Evolutionary conservation across 2,329 filamentous ascomycete genomes (phyloP), one percentile per base, ranked within the genome.

Genomic region (Apiospora marii): DNA sequence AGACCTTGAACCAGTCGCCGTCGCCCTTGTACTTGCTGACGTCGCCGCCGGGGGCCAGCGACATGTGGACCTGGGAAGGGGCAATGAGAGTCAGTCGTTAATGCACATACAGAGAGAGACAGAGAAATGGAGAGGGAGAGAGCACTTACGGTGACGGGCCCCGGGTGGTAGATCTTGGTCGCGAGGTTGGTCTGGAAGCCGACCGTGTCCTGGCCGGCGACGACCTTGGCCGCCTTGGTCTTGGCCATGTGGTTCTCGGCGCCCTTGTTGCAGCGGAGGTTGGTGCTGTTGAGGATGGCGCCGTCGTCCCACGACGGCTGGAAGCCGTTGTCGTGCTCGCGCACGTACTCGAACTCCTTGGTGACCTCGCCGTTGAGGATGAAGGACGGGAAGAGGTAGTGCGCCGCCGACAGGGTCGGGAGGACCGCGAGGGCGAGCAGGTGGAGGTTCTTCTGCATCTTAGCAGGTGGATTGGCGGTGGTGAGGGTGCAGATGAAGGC

Each of bases 321-420:
- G 64, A 68, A 46, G n/a, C 64, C 64, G 64, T 68, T 68, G 64
- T 68, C 37, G 64, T 68, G 64, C 64, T 68, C 64, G 37, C 64
- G 64, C 14, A 68, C 64, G 24, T 44, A 41, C 43, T 68, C 37
- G 64, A 16, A 68, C 37, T 46, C 64, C 8, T 22, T 30, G 64
- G 64, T 68, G 4, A 43, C 64, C 4, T n/a, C 27, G 37, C 30
- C 64, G 64, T 68, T 68, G 37, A 68, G 19, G 37, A 68, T 68
- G 64, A 46, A 43, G 37, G 27, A 22, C 34, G 64, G 64, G 24
- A 68, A 68, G 37, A 68, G 64, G 64, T 68, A 68, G 64, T 68
- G 64, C 22, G 64, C 64, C 5, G 64, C 64, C 53, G 53, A 37
- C 30, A 22, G 30, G 30, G 53, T 22, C 16, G 53, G 27, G 14